Percentiles rank a stretch among this genome's conserved stretches.
Conservation (phyloP, 208 protist genomes). For the Perkinsela sp. region DNA sequence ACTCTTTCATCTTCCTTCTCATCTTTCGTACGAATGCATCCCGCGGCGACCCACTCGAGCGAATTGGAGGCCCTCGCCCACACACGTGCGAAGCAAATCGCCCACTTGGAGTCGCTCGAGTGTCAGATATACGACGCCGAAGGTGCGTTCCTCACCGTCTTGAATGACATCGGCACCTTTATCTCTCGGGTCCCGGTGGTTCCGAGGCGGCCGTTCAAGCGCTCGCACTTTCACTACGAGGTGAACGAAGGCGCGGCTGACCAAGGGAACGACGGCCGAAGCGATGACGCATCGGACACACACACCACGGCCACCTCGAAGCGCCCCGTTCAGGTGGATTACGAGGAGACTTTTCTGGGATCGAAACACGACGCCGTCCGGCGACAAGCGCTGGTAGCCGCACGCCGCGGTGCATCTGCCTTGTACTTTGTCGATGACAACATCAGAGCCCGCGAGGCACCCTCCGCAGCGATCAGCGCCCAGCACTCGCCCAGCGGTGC, state of each 20-base stretch:
- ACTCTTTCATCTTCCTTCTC: too few relatives aligned
- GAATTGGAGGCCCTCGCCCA: too few relatives aligned
- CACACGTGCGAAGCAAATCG: neutral
- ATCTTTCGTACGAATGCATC: too few relatives aligned
- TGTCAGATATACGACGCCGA: neutral
- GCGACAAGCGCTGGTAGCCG: neutral
- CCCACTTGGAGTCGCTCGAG: neutral
- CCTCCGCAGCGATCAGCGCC: too few relatives aligned
- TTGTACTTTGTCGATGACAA: too few relatives aligned
- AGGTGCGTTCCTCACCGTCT: neutral
- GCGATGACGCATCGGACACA: too few relatives aligned
- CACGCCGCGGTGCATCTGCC: neutral
- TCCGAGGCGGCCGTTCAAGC: neutral
- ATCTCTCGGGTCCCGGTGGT: neutral
- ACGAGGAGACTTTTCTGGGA: neutral
- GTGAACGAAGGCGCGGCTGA: too few relatives aligned
- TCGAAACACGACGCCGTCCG: neutral
- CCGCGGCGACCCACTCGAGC: too few relatives aligned
- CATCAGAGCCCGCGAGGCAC: too few relatives aligned
- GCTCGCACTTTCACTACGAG: too few relatives aligned
- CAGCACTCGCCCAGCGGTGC: neutral
- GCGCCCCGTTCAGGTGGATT: neutral
- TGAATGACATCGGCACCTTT: neutral
- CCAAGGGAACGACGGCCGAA: too few relatives aligned
- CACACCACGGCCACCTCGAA: neutral